Conservation (phyloP, 495 filamentous ascomycete genomes). For the Penicillium nucicola region DNA sequence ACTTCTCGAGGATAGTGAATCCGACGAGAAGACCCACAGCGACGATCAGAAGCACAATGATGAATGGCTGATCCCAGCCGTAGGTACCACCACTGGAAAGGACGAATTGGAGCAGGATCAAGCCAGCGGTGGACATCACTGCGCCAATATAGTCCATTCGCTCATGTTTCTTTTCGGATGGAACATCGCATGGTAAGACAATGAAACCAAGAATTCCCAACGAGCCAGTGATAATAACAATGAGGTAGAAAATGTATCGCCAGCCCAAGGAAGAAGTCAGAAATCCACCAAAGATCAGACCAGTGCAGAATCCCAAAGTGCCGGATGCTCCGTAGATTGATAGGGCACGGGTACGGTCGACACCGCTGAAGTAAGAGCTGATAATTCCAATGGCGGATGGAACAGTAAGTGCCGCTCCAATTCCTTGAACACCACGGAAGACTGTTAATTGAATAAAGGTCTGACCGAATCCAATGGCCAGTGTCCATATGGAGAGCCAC, state of each 20-base stretch:
- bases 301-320: slow-evolving; percentile 35
- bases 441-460: slow-evolving; percentile 34
- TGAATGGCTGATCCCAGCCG: slow-evolving; percentile 48
- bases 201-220: slow-evolving; percentile 29
- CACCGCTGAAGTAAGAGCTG: slow-evolving; percentile 36
- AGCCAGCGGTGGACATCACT: slow-evolving; percentile 29
- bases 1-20: slow-evolving; percentile 35
- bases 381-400: slow-evolving; percentile 39
- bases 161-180: slow-evolving; percentile 13
- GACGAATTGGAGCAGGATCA: slow-evolving; percentile 38
- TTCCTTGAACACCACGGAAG: slow-evolving; percentile 35
- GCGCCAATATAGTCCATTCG: slow-evolving; percentile 35
- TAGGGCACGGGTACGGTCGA: slow-evolving; percentile 31
- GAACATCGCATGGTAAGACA: slow-evolving; percentile 27
- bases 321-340: slow-evolving; percentile 37
- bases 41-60: slow-evolving; percentile 41
- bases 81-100: slow-evolving; percentile 34
- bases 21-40: slow-evolving; percentile 36
- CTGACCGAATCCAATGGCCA: slow-evolving; percentile 36
- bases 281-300: slow-evolving; percentile 36
- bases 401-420: slow-evolving; percentile 36
- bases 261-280: slow-evolving; percentile 35
- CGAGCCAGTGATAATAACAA: slow-evolving; percentile 30
- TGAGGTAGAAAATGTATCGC: slow-evolving; percentile 37
- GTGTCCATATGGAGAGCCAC: slow-evolving; percentile 35